phyloP scores from a whole-genome alignment of 768 basidiomycete species.

The Scleroderma citrinum region DNA sequence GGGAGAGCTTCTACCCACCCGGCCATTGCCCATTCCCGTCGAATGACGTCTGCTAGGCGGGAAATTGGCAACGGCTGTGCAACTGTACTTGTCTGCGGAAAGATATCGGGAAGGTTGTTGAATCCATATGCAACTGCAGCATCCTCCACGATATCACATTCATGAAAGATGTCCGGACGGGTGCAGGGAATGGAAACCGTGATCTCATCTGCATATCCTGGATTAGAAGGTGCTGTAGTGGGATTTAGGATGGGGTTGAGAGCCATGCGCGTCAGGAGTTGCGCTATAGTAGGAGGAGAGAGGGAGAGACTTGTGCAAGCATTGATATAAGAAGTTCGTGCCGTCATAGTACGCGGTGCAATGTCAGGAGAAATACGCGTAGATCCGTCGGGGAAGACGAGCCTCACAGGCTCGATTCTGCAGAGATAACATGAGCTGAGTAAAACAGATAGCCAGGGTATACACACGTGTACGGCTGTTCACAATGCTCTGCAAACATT shows the following conservation, averaged over 20 bases:
- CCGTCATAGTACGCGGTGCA: conserved; percentile 60
- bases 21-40: conserved; percentile 87
- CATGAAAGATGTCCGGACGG: conserved; percentile 96
- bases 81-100: conserved; percentile 92
- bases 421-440: background rate
- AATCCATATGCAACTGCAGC: conserved; percentile 97
- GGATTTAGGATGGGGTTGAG: conserved; percentile 51
- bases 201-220: conserved; percentile 49
- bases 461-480: conserved; percentile 87
- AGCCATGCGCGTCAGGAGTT: conserved; percentile 81
- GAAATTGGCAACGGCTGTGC: conserved; percentile 88
- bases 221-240: conserved; percentile 27
- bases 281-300: conserved; percentile 55
- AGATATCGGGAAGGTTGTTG: conserved; percentile 89
- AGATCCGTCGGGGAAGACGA: conserved; percentile 74
- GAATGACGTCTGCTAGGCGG: conserved; percentile 82
- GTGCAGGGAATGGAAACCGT: conserved; percentile 82
- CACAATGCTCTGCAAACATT: conserved; percentile 99
- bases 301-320: conserved; percentile 87
- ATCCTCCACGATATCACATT: conserved; percentile 98
- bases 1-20: conserved; percentile 97
- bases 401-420: conserved; percentile 91
- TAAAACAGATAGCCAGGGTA: background rate
- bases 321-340: conserved; percentile 90
- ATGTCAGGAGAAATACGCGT: conserved; percentile 77